phyloP scores from a whole-genome alignment of 2,329 filamentous ascomycete genomes.

The Chaetomium sp. region DNA sequence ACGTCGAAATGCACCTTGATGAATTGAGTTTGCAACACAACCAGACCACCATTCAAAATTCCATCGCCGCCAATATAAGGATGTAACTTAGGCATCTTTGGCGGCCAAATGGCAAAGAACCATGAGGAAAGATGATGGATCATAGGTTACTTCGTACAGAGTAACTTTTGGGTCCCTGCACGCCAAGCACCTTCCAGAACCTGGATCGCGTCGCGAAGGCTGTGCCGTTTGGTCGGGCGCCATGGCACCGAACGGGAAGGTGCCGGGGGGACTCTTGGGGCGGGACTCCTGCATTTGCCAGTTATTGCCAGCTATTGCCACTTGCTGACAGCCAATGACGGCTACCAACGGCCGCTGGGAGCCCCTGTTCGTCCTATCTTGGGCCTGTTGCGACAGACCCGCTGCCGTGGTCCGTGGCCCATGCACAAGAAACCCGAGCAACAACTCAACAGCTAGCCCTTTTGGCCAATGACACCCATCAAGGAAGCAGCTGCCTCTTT shows the following conservation, averaged over 20 bases:
- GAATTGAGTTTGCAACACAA: no score
- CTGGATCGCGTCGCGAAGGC: conserved; percentile 2
- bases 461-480: not conserved
- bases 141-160: no score
- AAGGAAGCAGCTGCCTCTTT: not conserved
- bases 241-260: conserved; percentile 7
- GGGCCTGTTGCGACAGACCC: not conserved
- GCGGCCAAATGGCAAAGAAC: no score
- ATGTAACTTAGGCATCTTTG: no score
- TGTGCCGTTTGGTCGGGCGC: not conserved
- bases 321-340: not conserved
- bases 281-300: not conserved
- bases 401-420: no score
- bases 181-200: conserved; percentile 10
- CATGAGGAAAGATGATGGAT: no score
- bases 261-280: not conserved
- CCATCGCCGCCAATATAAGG: no score
- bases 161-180: not conserved
- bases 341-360: not conserved
- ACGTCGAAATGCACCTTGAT: no score
- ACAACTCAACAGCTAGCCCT: no score
- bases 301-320: not conserved
- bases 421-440: no score
- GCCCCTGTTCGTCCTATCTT: not conserved
- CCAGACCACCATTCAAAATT: not conserved